Conservation (phyloP, 2,329 filamentous ascomycete species). For the Penicillium sp. region DNA sequence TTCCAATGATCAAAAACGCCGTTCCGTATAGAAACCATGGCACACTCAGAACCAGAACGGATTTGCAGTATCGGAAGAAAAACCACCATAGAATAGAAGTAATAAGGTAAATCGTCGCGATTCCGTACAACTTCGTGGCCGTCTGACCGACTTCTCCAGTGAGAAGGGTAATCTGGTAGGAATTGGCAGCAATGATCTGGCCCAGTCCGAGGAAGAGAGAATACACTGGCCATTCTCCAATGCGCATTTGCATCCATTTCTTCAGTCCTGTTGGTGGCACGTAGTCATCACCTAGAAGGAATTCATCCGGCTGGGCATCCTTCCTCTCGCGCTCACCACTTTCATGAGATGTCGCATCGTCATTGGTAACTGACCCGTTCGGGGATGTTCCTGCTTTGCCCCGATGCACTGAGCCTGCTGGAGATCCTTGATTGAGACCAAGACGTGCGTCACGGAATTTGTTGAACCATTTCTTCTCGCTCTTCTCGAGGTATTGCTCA, state of each 20-base stretch:
- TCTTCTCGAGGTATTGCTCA: constrained; percentile 62
- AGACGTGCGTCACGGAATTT: constrained; percentile 59
- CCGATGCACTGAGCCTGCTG: constrained; percentile 34
- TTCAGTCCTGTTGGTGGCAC: constrained; percentile 55
- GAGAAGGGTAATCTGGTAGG: constrained; percentile 66
- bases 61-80: constrained; percentile 57
- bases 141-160: constrained; percentile 61
- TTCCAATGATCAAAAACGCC: constrained; percentile 62
- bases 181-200: constrained; percentile 64
- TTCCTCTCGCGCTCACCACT: constrained; percentile 34
- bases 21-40: constrained; percentile 63
- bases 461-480: constrained; percentile 66
- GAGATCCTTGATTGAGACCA: constrained; percentile 46
- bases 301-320: constrained; percentile 49
- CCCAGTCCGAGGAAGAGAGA: constrained; percentile 60
- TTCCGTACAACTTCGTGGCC: constrained; percentile 58
- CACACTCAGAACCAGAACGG: constrained; percentile 56
- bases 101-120: constrained; percentile 58
- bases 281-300: constrained; percentile 56
- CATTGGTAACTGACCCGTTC: constrained; percentile 42
- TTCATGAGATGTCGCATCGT: constrained; percentile 34
- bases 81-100: constrained; percentile 63
- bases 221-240: constrained; percentile 65
- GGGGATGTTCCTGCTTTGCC: constrained; percentile 35
- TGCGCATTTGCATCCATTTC: constrained; percentile 54